Base-by-base conservation (phyloP, 129 eudicot species). In the Flaveria trinervia region DNA sequence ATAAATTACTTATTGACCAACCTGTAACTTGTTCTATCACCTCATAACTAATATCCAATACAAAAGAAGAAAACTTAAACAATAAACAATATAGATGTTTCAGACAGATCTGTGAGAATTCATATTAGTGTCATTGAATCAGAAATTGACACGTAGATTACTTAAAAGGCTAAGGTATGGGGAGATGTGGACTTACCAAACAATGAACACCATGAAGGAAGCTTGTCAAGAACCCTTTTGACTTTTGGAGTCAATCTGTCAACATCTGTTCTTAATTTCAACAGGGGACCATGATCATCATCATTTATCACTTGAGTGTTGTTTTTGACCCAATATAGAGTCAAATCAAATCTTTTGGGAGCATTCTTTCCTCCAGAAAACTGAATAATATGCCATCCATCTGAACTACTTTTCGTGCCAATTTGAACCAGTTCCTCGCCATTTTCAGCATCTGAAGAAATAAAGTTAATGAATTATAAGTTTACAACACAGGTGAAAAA, bases 131-230 rank as follows among this genome's bases (percentile, higher is more conserved):
- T 59, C 5, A 15, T 41, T 69, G 48, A 4, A 60, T 78, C 84
- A 88, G 79, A 88, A 80, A 70, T 82, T 65, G 65, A 82, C 73
- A 4, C 84, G 92, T 55, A 95, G 65, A 71, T 71, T 82, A 65
- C 68, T 82, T 75, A 95, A 41, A 89, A 92, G 55, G 95, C 89
- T 41, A 95, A 84, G 18, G 88, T 89, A 68, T 75, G 82, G 36
- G 99, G 99, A 71, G 94, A 84, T 15, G 97, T 86, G 9, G 99
- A 95, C 83, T 95, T 95, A 57, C 99, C 99, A 49, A 89, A 95
- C 20, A 77, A 76, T 7, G 97, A 83, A 70, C 97, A 95, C 99
- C 99, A 95, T 30, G 85, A 79, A 26, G 99, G 99, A 73, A 95
- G 97, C 87, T 86, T 95, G 17, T 51, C 43, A 51, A 95, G 81